Evolutionary conservation across 345 rosid species (phyloP).

Genomic region (Dimocarpus longan): DNA sequence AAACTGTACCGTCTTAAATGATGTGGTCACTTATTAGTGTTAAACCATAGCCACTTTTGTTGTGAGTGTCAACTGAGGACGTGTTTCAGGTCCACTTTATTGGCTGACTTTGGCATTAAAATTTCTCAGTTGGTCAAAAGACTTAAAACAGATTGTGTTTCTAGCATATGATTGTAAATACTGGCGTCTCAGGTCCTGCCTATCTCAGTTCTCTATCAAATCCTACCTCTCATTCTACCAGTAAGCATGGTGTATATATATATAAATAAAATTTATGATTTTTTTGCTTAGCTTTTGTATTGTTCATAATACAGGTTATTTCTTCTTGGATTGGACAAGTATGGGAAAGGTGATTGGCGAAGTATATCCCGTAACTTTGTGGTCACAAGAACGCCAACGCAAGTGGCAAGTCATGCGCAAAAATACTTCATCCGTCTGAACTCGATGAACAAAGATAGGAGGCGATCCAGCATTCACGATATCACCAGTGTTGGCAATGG

Average conservation of each 20-base stretch:
- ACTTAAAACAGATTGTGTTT: background rate
- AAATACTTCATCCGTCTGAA: slow-evolving; percentile 90
- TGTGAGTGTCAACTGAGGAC: background rate
- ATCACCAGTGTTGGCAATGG: slow-evolving; percentile 83
- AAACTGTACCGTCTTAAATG: background rate
- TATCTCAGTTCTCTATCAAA: background rate
- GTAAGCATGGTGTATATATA: background rate
- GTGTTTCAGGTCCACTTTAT: background rate
- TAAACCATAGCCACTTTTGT: background rate
- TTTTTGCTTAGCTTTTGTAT: slow-evolving; percentile 2
- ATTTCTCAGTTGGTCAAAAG: background rate
- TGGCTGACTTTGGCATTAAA: background rate
- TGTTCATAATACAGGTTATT: slow-evolving; percentile 62
- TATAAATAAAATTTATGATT: no score
- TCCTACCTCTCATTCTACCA: background rate
- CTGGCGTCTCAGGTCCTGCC: background rate
- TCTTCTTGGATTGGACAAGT: slow-evolving; percentile 95
- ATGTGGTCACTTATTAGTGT: background rate
- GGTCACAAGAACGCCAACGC: slow-evolving; percentile 94
- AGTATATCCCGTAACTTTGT: slow-evolving; percentile 96
- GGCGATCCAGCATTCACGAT: slow-evolving; percentile 95
- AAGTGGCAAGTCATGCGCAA: slow-evolving; percentile 99
- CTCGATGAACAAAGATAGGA: slow-evolving; percentile 92
- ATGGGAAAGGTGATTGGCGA: slow-evolving; percentile 98
- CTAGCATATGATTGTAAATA: background rate